Evolutionary conservation across 768 basidiomycete species (phyloP).

Genomic region (Brasilioporus rufonigricans): DNA sequence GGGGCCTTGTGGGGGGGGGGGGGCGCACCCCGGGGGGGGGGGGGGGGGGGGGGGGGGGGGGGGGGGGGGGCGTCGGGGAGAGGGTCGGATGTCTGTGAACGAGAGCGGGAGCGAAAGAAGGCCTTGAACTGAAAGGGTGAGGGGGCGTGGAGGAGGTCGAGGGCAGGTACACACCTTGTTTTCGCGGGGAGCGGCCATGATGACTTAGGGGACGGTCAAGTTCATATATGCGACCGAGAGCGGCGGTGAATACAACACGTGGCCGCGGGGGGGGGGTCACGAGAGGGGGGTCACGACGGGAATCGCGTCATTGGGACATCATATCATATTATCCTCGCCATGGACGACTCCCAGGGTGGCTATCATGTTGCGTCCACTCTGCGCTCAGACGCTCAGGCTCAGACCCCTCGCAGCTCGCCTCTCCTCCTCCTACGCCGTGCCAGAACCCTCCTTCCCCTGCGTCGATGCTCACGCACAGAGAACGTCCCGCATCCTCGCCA

Average conservation of each 20-base stretch:
- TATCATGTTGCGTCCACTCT: no score
- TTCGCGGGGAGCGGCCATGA: neutral
- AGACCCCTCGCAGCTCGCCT: neutral
- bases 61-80: conserved; percentile 3
- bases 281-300: neutral
- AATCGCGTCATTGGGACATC: neutral
- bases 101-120: conserved; percentile 50
- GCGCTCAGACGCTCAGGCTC: no score
- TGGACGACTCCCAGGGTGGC: no score
- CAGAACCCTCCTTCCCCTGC: conserved; percentile 54
- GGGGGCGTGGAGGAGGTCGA: neutral
- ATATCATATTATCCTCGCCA: no score
- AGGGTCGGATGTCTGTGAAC: no score
- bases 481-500: conserved; percentile 50
- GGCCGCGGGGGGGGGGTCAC: neutral
- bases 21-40: no score
- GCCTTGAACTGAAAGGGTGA: conserved; percentile 48
- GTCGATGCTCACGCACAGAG: conserved; percentile 80
- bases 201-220: neutral
- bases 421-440: neutral
- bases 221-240: neutral
- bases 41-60: conserved; percentile 2
- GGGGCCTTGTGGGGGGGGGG: no score
- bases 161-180: neutral
- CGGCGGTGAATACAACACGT: neutral